Percentiles rank a stretch among this genome's conserved stretches.
Conservation (phyloP, 176 grass and related monocot genomes). For the Avena insularis region DNA sequence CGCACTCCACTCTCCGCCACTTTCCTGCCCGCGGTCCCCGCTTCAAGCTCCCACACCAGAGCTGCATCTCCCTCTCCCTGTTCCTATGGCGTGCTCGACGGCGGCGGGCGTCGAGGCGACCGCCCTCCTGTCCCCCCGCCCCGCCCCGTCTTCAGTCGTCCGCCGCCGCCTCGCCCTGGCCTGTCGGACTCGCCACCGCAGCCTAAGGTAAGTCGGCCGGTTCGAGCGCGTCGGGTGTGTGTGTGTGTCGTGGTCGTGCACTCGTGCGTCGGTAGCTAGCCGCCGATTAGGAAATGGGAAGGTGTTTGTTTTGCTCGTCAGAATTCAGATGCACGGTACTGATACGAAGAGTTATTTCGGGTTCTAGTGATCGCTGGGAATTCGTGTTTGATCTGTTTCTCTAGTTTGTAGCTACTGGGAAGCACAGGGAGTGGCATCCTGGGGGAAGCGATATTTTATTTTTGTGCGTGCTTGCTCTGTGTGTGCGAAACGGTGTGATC, state of each 20-base stretch:
- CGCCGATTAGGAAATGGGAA: neutral
- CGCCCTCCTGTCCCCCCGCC: slow-evolving; percentile 39
- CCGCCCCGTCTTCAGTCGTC: slow-evolving; percentile 3
- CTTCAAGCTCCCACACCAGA: neutral
- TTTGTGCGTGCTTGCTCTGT: neutral
- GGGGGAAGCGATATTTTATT: too few species aligned
- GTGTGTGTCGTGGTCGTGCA: too few species aligned
- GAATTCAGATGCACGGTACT: neutral
- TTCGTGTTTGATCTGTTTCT: too few species aligned
- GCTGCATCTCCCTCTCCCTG: neutral
- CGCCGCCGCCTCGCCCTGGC: slow-evolving; percentile 28
- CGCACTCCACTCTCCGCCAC: slow-evolving; percentile 45
- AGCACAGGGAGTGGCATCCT: too few species aligned
- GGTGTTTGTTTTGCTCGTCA: slow-evolving; percentile 5
- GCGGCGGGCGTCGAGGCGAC: slow-evolving; percentile 45
- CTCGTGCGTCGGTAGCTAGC: neutral
- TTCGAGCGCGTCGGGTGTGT: too few species aligned
- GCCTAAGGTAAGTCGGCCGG: slow-evolving; percentile 48
- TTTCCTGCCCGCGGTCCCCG: slow-evolving; percentile 25
- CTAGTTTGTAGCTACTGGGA: too few species aligned
- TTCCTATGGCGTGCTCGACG: slow-evolving; percentile 42
- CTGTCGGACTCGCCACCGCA: slow-evolving; percentile 50
- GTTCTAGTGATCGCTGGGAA: neutral
- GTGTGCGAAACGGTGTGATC: neutral
- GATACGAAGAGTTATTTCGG: neutral